phyloP scores from a whole-genome alignment of 768 basidiomycete species.

The Pisolithus sp. region DNA sequence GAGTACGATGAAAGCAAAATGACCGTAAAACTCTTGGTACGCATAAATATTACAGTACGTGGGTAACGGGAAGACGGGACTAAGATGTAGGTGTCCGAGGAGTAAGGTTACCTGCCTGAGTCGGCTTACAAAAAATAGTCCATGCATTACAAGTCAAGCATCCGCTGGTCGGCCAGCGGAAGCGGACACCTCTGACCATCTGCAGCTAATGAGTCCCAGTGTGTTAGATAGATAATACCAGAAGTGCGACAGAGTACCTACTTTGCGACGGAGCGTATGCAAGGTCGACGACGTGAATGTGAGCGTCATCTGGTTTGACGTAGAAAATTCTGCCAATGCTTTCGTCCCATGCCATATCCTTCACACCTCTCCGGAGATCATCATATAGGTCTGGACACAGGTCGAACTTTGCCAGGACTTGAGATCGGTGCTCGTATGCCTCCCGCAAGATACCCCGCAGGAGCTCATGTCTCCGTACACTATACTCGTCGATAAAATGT shows the following conservation, averaged over 20 bases:
- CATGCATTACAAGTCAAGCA: conserved; percentile 23
- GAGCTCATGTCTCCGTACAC: conserved; percentile 12
- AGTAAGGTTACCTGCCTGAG: too few relatives aligned
- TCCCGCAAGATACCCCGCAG: conserved; percentile 19
- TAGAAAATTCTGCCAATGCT: conserved; percentile 53
- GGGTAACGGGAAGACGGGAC: not conserved
- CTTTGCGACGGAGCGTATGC: conserved; percentile 31
- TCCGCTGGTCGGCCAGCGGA: conserved; percentile 25
- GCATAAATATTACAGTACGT: too few relatives aligned
- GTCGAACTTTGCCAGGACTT: conserved; percentile 22
- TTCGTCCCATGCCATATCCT: conserved; percentile 62
- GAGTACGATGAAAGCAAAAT: not conserved
- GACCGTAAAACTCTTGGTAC: too few relatives aligned
- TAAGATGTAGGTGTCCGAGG: not conserved
- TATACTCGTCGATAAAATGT: conserved; percentile 24
- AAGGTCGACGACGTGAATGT: conserved; percentile 46
- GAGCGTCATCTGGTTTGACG: conserved; percentile 34
- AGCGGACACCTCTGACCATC: conserved; percentile 27
- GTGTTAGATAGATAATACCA: conserved; percentile 15
- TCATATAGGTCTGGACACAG: conserved; percentile 11
- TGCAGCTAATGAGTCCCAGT: conserved; percentile 27
- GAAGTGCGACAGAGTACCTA: conserved; percentile 12
- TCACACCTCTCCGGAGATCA: conserved; percentile 28
- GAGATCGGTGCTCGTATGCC: conserved; percentile 9
- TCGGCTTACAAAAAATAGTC: too few relatives aligned